Base-by-base conservation (phyloP, 495 filamentous ascomycete genomes). In the Neurospora hispaniola region DNA sequence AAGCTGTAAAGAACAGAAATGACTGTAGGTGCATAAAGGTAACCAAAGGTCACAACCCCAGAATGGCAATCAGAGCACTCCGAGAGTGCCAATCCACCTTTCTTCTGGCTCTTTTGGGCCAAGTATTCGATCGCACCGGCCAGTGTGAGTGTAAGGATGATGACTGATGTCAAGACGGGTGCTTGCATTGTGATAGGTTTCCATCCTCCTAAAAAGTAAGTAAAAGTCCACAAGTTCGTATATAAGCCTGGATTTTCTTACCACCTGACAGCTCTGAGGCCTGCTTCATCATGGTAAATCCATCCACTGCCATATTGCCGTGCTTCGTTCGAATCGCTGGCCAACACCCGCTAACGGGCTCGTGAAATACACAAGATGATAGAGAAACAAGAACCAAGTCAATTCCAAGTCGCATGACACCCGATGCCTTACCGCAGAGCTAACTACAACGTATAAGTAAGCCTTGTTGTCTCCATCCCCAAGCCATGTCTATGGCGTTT, bases 1-100 rank as follows among this genome's bases (percentile, higher is more conserved):
- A 87, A 76, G 69, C 84, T 82, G 71, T 81, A 86, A 0, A 80
- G 38, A 6, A 86, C 84, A 0, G 84, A 78, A 43, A 86, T 70
- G 11, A 85, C 75, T 4, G 81, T 85, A 4, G 84, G 80, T 5
- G 82, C 71, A 74, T 85, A 82, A 0, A 79, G 66, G 42, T 85
- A 85, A 10, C 75, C 42, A 62, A 86, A 84, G 0, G 39, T 76
- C 0, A 70, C 68, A 16, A 38, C 46, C 0, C 54, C 18, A 0
- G 85, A 72, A 20, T 85, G 75, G 9, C 79, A 72, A 23, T 77
- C 75, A 4, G 74, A 27, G 0, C 71, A 62, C 0, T 72, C 12
- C 0, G 79, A 78, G 31, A 86, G 84, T 18, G 79, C 71, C 18
- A 87, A 48, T 5, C 81, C 85, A 23, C 79, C 77, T 20, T 80